phyloP scores from a whole-genome alignment of 73 alveolate genomes.

The Paramecium tetraurelia region DNA sequence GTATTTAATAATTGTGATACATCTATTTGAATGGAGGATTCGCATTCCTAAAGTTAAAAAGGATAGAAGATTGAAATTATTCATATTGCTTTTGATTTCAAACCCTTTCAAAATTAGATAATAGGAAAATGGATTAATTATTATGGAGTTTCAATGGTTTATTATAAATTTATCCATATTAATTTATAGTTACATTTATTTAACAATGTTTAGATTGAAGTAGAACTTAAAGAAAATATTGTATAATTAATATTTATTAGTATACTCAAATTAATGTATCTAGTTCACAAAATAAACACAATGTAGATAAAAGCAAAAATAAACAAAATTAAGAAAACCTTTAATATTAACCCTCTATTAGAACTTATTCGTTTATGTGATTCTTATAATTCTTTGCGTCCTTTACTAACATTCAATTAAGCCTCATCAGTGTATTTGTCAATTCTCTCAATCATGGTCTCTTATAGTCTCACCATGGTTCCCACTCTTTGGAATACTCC shows the following conservation, averaged over 20 bases:
- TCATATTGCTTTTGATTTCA: no score
- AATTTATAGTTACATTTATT: no score
- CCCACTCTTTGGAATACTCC: constrained; percentile 36
- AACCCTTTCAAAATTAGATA: no score
- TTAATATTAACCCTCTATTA: constrained; percentile 29
- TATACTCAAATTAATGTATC: neutral
- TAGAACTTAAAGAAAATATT: neutral
- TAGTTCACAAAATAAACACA: constrained; percentile 2
- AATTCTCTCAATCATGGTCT: constrained; percentile 42
- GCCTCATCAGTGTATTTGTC: constrained; percentile 46
- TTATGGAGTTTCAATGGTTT: neutral
- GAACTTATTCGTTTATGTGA: constrained; percentile 8
- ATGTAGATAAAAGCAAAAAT: constrained; percentile 12
- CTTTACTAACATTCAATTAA: neutral
- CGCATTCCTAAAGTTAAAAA: no score
- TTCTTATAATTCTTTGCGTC: constrained; percentile 46
- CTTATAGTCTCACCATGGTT: neutral
- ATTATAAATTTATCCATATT: no score
- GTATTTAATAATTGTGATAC: no score
- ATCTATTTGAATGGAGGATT: no score
- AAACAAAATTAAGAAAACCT: constrained; percentile 3
- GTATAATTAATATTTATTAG: neutral
- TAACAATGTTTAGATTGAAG: neutral
- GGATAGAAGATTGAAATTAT: no score
- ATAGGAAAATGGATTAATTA: no score